Conservation (phyloP, 1,139 yeast genomes). For the Candida mesenterica region DNA sequence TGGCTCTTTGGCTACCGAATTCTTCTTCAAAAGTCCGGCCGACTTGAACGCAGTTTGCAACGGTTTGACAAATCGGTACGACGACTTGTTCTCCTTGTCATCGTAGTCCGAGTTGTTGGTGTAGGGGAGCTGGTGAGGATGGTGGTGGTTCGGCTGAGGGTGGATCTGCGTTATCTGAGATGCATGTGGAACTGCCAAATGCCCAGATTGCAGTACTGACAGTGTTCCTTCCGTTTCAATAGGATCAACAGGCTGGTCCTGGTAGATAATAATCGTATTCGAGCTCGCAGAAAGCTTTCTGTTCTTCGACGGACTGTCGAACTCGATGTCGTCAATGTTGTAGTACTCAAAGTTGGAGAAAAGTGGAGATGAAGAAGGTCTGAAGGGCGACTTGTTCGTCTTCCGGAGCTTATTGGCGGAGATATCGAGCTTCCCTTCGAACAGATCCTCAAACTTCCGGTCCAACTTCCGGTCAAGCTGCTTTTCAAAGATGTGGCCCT, state of each 20-base stretch:
- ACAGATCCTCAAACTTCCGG: not conserved
- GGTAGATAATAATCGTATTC: slow-evolving; percentile 16
- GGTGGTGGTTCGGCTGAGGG: not conserved
- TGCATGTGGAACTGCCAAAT: too few species aligned
- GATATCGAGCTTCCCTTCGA: too few species aligned
- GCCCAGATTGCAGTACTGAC: too few species aligned
- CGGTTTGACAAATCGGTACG: slow-evolving; percentile 76
- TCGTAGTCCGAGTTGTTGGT: slow-evolving; percentile 17
- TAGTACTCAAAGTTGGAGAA: slow-evolving; percentile 26
- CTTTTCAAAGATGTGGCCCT: not conserved
- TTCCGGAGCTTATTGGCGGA: slow-evolving; percentile 16
- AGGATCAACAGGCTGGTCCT: too few species aligned
- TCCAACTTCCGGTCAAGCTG: not conserved
- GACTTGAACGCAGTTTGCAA: slow-evolving; percentile 82
- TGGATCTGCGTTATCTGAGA: not conserved
- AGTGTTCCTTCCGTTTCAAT: too few species aligned
- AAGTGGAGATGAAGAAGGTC: slow-evolving; percentile 17
- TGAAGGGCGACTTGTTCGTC: slow-evolving; percentile 21
- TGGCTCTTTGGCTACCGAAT: slow-evolving; percentile 40
- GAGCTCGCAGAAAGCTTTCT: slow-evolving; percentile 27
- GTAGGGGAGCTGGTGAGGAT: slow-evolving; percentile 4
- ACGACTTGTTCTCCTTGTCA: slow-evolving; percentile 41
- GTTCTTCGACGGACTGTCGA: slow-evolving; percentile 37
- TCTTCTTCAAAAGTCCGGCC: slow-evolving; percentile 72
- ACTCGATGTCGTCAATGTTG: slow-evolving; percentile 29